phyloP scores from a whole-genome alignment of 192 early-diverging fungal genomes.

The Coemansia umbellata region DNA sequence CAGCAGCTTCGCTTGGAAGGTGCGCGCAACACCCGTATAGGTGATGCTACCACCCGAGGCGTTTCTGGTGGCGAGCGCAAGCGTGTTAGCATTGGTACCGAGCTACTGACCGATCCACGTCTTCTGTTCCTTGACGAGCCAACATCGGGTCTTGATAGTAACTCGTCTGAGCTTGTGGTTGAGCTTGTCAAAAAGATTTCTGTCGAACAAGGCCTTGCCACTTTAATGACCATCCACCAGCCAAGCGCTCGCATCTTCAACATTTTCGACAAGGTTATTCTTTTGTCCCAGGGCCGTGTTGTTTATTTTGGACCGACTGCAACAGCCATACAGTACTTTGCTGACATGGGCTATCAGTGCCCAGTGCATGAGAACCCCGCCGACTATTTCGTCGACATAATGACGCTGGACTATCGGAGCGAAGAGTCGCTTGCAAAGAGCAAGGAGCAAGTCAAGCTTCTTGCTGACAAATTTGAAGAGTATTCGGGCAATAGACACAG shows the following conservation, averaged over 20 bases:
- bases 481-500: constrained; percentile 1
- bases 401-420: constrained; percentile 55
- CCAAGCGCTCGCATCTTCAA: constrained; percentile 78
- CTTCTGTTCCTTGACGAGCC: constrained; percentile 57
- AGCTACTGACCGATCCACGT: constrained; percentile 55
- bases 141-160: constrained; percentile 68
- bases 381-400: constrained; percentile 65
- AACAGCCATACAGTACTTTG: constrained; percentile 50
- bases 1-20: constrained; percentile 60
- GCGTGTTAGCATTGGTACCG: constrained; percentile 50
- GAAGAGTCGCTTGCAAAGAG: constrained; percentile 37
- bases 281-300: constrained; percentile 62
- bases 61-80: constrained; percentile 57
- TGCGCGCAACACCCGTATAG: constrained; percentile 57
- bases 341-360: constrained; percentile 56
- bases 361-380: constrained; percentile 69
- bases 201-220: constrained; percentile 57
- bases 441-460: constrained; percentile 35
- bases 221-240: constrained; percentile 89
- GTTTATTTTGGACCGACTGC: constrained; percentile 59
- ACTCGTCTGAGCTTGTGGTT: constrained; percentile 61
- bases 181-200: constrained; percentile 63
- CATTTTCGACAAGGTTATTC: constrained; percentile 77
- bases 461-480: constrained; percentile 36
- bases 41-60: constrained; percentile 46